A percentile compares a stretch with the other conserved stretches of the same genome.
These are phyloP conservation scores for Pseudocercospora musae DNA, from an alignment of 2,329 filamentous ascomycete genomes.

Conservation along the genomic window DNA sequence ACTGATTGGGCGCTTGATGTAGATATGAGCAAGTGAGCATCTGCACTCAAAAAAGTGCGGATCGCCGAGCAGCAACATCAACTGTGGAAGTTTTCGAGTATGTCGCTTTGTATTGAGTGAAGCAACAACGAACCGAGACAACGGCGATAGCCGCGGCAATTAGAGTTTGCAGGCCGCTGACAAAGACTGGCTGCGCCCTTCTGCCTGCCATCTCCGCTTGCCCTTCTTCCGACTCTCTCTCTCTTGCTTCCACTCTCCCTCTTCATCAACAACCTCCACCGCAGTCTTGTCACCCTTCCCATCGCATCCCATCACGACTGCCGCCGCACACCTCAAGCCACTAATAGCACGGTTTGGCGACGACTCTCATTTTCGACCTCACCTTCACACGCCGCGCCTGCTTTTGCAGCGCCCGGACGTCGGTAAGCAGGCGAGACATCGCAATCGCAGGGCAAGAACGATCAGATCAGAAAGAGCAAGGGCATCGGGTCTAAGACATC, in stretches of 20 bases:
- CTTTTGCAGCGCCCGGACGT: conserved; percentile 2
- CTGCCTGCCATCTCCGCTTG: neutral
- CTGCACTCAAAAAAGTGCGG: no score
- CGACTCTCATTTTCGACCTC: neutral
- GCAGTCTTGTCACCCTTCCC: neutral
- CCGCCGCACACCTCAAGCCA: neutral
- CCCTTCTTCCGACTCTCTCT: neutral
- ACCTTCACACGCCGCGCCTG: conserved; percentile 7
- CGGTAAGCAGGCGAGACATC: conserved; percentile 12
- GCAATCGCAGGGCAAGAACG: conserved; percentile 3
- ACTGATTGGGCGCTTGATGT: neutral
- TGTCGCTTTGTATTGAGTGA: neutral
- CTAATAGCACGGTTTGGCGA: neutral
- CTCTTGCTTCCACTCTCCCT: neutral
- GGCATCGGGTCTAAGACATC: neutral
- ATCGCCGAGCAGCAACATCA: neutral
- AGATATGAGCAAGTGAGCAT: no score
- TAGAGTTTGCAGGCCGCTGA: neutral
- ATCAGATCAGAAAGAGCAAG: conserved; percentile 9
- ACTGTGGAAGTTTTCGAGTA: neutral
- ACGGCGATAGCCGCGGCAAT: neutral
- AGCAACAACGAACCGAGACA: neutral
- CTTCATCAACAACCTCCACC: neutral
- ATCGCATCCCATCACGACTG: neutral
- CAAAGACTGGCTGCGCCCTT: neutral